phyloP scores from a whole-genome alignment of 805 yeast species.

The Spathaspora passalidarum region DNA sequence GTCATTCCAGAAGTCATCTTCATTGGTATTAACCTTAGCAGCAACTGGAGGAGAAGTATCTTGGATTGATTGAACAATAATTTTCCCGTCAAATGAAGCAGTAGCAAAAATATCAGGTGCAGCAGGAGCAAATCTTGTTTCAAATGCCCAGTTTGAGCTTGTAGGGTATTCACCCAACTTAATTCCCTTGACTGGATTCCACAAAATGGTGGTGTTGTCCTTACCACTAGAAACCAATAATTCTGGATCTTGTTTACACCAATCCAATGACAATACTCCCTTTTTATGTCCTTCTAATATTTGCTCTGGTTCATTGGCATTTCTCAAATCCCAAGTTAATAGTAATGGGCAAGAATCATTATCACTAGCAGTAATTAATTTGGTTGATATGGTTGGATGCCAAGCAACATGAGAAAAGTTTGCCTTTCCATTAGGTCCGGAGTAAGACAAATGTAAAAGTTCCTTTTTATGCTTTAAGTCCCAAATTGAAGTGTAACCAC shows the following conservation, averaged over 20 bases:
- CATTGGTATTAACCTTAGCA: constrained; percentile 34
- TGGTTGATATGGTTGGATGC: constrained; percentile 91
- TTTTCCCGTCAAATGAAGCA: constrained; percentile 83
- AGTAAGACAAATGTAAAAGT: constrained; percentile 78
- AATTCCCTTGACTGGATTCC: constrained; percentile 82
- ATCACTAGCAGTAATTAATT: constrained; percentile 82
- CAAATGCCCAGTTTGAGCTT: constrained; percentile 90
- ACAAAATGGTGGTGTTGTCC: constrained; percentile 80
- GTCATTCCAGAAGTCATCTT: constrained; percentile 79
- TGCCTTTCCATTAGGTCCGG: constrained; percentile 54
- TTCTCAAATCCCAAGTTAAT: constrained; percentile 90
- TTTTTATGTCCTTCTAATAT: constrained; percentile 76
- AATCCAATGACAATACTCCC: constrained; percentile 87
- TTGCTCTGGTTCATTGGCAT: constrained; percentile 84
- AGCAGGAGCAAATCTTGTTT: constrained; percentile 80
- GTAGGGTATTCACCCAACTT: constrained; percentile 86
- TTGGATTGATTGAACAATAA: constrained; percentile 81
- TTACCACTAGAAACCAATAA: constrained; percentile 87
- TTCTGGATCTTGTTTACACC: constrained; percentile 83
- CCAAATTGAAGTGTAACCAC: constrained; percentile 91
- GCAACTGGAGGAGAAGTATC: constrained; percentile 66
- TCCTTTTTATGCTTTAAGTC: constrained; percentile 85
- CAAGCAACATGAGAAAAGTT: constrained; percentile 82
- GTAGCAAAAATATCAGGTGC: constrained; percentile 89
- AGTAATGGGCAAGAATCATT: constrained; percentile 77